phyloP scores from a whole-genome alignment of 768 basidiomycete species.

The Tricholoma hemisulphureum region DNA sequence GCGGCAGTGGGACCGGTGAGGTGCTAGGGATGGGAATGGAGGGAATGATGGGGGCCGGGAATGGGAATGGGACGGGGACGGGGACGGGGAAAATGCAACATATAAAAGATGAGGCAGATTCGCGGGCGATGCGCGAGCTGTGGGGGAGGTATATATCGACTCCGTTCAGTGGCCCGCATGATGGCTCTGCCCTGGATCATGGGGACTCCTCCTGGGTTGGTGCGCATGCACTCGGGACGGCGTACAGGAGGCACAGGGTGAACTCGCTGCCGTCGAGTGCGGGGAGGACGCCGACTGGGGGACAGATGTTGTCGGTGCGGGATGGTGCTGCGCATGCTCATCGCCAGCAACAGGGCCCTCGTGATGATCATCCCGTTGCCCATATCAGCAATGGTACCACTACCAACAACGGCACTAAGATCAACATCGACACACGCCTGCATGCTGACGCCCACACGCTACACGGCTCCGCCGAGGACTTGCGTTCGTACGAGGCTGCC shows the following conservation, averaged over 20 bases:
- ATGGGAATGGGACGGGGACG: conserved; percentile 7
- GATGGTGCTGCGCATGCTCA: too few species aligned
- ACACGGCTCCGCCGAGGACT: conserved; percentile 58
- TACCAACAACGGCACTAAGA: not conserved
- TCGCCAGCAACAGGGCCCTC: not conserved
- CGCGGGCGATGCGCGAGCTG: conserved; percentile 15
- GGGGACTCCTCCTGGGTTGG: not conserved
- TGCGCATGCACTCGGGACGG: not conserved
- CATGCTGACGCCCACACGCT: conserved; percentile 34
- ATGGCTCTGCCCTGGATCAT: not conserved
- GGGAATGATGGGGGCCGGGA: conserved; percentile 1
- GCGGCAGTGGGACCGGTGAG: conserved; percentile 1
- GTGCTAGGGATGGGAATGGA: not conserved
- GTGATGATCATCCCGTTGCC: not conserved
- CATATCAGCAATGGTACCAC: not conserved
- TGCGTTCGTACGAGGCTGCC: conserved; percentile 73
- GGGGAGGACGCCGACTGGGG: not conserved
- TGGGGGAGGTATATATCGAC: conserved; percentile 17
- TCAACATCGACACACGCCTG: not conserved
- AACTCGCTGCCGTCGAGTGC: not conserved
- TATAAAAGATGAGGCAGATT: conserved; percentile 31
- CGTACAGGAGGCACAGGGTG: not conserved
- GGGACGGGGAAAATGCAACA: conserved; percentile 24
- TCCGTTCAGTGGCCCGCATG: conserved; percentile 2
- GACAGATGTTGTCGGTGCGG: too few species aligned